phyloP scores from a whole-genome alignment of 208 protist genomes.

The Trypanosoma grayi region DNA sequence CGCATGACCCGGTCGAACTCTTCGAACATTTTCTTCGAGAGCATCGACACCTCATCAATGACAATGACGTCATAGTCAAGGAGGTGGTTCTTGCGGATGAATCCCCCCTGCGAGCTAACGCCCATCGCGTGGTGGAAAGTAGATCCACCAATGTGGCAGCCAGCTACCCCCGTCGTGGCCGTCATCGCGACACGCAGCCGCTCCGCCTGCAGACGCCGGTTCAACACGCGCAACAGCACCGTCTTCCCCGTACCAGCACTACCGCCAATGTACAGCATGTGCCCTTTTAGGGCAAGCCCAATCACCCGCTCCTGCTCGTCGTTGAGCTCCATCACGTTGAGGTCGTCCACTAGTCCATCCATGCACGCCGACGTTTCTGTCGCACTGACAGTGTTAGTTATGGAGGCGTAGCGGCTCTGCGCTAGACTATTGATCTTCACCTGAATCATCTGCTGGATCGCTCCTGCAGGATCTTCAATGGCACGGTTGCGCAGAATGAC shows the following conservation, averaged over 20 bases:
- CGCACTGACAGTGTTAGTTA: constrained; percentile 44
- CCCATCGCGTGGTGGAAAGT: constrained; percentile 91
- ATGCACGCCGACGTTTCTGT: constrained; percentile 20
- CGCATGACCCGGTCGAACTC: constrained; percentile 82
- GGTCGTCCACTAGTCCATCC: not conserved
- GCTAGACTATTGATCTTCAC: constrained; percentile 77
- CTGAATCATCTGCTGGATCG: constrained; percentile 77
- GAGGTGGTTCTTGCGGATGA: constrained; percentile 65
- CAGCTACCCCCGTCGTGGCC: constrained; percentile 87
- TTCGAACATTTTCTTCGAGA: constrained; percentile 83
- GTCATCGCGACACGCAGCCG: constrained; percentile 86
- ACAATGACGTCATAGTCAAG: constrained; percentile 89
- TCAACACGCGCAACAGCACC: constrained; percentile 72
- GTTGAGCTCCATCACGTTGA: constrained; percentile 60
- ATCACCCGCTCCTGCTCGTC: constrained; percentile 86
- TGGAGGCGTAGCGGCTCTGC: constrained; percentile 69
- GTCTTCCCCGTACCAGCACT: constrained; percentile 91
- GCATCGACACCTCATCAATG: constrained; percentile 93
- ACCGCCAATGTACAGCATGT: constrained; percentile 86
- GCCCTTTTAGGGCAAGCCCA: constrained; percentile 71
- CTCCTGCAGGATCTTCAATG: constrained; percentile 71
- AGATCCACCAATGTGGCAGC: constrained; percentile 87
- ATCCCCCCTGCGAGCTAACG: constrained; percentile 70
- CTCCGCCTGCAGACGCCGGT: constrained; percentile 65
- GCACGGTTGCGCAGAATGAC: constrained; percentile 51